Conservation (phyloP, 495 filamentous ascomycete genomes). For the Hyphodiscus hymeniophilus region DNA sequence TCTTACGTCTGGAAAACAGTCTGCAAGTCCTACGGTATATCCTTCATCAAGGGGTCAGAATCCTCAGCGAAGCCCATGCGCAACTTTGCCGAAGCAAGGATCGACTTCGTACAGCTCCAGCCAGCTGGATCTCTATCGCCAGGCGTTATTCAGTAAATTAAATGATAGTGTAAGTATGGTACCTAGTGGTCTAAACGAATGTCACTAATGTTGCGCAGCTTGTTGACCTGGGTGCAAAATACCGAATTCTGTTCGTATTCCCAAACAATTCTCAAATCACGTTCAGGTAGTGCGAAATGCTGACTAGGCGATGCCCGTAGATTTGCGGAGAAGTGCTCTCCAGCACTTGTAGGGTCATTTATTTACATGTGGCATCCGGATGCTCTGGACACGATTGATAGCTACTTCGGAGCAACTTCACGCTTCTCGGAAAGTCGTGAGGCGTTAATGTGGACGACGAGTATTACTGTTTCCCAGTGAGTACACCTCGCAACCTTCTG, state of each 20-base stretch:
- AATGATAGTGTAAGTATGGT: not conserved
- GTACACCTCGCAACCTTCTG: too few species aligned
- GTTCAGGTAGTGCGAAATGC: not conserved
- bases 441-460: conserved; percentile 9
- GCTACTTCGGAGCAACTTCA: conserved; percentile 8
- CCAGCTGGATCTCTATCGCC: not conserved
- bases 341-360: conserved; percentile 4
- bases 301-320: not conserved
- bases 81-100: too few species aligned
- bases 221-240: conserved; percentile 6
- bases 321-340: conserved; percentile 9
- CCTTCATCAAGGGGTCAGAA: too few species aligned
- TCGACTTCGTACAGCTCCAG: too few species aligned
- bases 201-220: not conserved
- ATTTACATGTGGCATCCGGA: conserved; percentile 15
- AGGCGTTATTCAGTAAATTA: not conserved
- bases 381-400: conserved; percentile 11
- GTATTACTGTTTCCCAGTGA: conserved; percentile 13
- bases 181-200: too few species aligned
- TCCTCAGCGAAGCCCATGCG: too few species aligned
- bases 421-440: conserved; percentile 1
- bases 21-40: too few species aligned
- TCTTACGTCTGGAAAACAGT: too few species aligned
- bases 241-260: conserved; percentile 10
- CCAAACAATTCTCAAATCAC: not conserved